Evolutionary conservation across 768 basidiomycete species (phyloP).

Genomic region (Kwoniella mangroviensis): DNA sequence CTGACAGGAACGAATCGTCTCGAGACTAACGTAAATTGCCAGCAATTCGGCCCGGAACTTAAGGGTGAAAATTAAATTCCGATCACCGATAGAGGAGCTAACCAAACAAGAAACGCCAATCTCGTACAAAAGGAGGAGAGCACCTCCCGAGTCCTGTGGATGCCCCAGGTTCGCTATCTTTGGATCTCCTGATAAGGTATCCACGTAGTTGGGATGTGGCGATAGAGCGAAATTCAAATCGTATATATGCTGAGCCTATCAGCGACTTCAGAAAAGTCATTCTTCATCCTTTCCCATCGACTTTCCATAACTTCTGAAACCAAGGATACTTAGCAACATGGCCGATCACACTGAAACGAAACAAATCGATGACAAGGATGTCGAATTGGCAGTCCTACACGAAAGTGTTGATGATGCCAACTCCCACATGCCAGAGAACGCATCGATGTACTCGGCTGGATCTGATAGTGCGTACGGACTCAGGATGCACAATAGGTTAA

Average conservation of each 20-base stretch:
- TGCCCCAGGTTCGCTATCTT: not conserved
- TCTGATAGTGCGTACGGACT: slow-evolving; percentile 29
- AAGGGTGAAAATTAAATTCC: not conserved
- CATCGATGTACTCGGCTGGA: slow-evolving; percentile 29
- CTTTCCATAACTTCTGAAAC: not conserved
- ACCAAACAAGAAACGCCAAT: not conserved
- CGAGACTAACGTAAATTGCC: not conserved
- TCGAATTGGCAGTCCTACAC: slow-evolving; percentile 6
- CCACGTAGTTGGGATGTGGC: not conserved
- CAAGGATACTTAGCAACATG: not conserved
- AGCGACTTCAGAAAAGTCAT: slow-evolving; percentile 2
- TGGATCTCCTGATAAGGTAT: not conserved
- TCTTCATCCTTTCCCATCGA: not conserved
- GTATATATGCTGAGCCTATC: slow-evolving; percentile 4
- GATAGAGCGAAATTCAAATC: not conserved
- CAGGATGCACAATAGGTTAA: slow-evolving; percentile 26
- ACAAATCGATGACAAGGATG: slow-evolving; percentile 11
- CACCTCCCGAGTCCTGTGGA: not conserved
- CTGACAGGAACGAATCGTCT: not conserved
- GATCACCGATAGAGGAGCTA: not conserved
- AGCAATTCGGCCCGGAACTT: not conserved
- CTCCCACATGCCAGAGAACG: slow-evolving; percentile 29
- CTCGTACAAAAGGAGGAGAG: slow-evolving; percentile 2
- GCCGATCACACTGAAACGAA: not conserved
- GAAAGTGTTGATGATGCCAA: slow-evolving; percentile 4